phyloP scores from a whole-genome alignment of 345 rosid genomes.

The Eucalyptus regnans region DNA sequence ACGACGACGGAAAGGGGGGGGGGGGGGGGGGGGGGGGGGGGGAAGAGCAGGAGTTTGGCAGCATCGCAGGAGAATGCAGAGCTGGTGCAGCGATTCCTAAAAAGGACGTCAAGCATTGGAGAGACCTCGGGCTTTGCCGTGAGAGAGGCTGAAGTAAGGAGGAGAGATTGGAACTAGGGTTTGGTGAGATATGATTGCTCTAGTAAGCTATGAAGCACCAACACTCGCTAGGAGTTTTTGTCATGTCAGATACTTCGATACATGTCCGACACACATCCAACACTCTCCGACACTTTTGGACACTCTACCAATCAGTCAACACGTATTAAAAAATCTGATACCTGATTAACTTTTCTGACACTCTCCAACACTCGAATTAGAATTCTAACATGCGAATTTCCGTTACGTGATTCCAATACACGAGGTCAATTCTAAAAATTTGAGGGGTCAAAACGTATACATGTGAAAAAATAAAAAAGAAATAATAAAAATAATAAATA shows the following conservation, averaged over 20 bases:
- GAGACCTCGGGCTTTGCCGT: not conserved
- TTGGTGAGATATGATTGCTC: not conserved
- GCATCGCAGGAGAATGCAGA: not conserved
- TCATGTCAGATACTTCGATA: accelerated
- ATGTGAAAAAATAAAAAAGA: too few relatives aligned
- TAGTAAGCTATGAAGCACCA: too few relatives aligned
- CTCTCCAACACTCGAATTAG: accelerated
- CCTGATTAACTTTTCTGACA: accelerated
- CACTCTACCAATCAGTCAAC: too few relatives aligned
- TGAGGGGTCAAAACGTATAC: too few relatives aligned
- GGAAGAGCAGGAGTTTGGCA: not conserved
- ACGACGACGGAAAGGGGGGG: conserved; percentile 7
- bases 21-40: not conserved
- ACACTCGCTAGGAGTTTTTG: too few relatives aligned
- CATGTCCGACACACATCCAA: too few relatives aligned
- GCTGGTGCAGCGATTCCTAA: not conserved
- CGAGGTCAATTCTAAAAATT: too few relatives aligned
- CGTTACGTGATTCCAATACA: accelerated
- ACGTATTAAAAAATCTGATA: too few relatives aligned
- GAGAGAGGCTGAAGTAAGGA: not conserved
- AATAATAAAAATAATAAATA: too few relatives aligned
- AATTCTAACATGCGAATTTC: too few relatives aligned
- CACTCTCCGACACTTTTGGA: too few relatives aligned
- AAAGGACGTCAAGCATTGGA: not conserved
- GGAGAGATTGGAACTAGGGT: not conserved